Percentiles rank a stretch among this genome's conserved stretches.
Conservation (phyloP, 202 grass and related monocot genomes). For the Brachypodium distachyon region DNA sequence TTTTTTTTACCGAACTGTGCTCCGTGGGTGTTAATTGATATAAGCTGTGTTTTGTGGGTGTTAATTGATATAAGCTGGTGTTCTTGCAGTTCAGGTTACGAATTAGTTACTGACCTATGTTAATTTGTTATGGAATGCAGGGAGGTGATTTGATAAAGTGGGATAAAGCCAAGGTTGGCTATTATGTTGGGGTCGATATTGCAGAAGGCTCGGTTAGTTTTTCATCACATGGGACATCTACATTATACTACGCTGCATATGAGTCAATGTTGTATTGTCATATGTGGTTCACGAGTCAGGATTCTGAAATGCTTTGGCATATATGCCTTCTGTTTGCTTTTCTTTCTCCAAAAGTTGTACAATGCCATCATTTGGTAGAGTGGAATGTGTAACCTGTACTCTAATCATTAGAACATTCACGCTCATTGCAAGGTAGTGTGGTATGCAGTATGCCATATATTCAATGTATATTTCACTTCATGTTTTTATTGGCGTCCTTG, state of each 20-base stretch:
- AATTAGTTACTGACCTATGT: background rate
- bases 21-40: background rate
- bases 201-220: slow-evolving; percentile 73
- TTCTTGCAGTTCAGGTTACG: background rate
- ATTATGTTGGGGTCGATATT: slow-evolving; percentile 90
- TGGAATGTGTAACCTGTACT: background rate
- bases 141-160: slow-evolving; percentile 95
- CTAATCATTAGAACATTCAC: background rate
- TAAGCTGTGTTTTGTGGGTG: background rate
- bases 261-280: background rate
- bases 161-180: slow-evolving; percentile 85
- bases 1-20: no score
- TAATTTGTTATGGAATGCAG: slow-evolving; percentile 28
- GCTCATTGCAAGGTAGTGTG: background rate
- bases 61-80: background rate
- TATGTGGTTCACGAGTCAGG: background rate
- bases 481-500: background rate
- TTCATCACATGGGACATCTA: background rate
- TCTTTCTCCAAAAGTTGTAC: background rate
- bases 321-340: background rate
- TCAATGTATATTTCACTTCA: background rate
- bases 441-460: background rate
- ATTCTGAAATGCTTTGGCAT: background rate
- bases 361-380: background rate
- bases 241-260: background rate